Conservation (phyloP, 805 yeast genomes). For the Candida silvicultrix region DNA sequence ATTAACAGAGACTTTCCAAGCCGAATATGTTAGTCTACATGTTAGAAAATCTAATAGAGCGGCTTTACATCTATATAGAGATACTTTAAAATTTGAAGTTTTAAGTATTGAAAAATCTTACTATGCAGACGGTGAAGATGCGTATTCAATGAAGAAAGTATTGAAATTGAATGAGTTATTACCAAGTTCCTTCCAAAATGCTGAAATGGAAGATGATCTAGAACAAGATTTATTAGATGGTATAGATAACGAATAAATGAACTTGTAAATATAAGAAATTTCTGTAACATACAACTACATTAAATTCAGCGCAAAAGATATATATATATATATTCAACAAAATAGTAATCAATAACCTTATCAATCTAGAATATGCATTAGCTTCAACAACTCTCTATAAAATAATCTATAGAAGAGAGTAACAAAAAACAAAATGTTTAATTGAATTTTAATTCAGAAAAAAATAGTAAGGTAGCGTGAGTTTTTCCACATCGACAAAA, state of each 20-base stretch:
- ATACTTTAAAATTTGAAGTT: slow-evolving; percentile 78
- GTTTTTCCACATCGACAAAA: slow-evolving; percentile 95
- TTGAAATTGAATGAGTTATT: slow-evolving; percentile 53
- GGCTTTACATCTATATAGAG: slow-evolving; percentile 86
- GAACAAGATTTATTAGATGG: slow-evolving; percentile 38
- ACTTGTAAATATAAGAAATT: background rate
- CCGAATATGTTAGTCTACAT: slow-evolving; percentile 82
- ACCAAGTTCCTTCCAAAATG: slow-evolving; percentile 50
- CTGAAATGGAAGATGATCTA: slow-evolving; percentile 50
- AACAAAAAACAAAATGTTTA: background rate
- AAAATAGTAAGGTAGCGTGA: slow-evolving; percentile 89
- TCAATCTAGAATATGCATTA: slow-evolving; percentile 4
- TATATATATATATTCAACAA: background rate
- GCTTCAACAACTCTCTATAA: background rate
- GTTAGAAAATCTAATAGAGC: slow-evolving; percentile 93
- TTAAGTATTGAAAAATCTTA: slow-evolving; percentile 79
- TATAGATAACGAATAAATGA: slow-evolving; percentile 9
- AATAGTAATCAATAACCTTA: background rate
- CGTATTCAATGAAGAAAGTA: slow-evolving; percentile 84
- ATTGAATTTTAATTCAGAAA: slow-evolving; percentile 39
- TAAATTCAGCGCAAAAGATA: no score
- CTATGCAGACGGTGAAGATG: slow-evolving; percentile 97
- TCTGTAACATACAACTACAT: no score
- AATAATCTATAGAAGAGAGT: background rate
- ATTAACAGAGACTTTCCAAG: slow-evolving; percentile 73